phyloP scores from a whole-genome alignment of 495 filamentous ascomycete species.

The Hypoxylon cercidicola region DNA sequence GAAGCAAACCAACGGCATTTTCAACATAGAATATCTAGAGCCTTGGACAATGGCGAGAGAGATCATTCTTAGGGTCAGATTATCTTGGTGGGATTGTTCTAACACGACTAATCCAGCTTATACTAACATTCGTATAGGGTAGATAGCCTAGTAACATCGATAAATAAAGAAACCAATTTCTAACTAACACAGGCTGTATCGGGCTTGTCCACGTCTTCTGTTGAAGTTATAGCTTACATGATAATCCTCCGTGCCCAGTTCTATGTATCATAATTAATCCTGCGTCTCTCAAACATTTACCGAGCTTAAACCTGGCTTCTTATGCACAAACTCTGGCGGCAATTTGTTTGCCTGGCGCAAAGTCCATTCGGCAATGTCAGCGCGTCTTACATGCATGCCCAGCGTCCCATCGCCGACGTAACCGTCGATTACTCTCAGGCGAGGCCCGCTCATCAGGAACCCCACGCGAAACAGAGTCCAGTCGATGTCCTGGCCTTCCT shows the following conservation, averaged over 20 bases:
- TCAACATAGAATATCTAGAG: not conserved
- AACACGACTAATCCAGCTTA: no score
- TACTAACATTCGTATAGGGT: no score
- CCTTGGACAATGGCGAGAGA: not conserved
- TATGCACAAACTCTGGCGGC: constrained; percentile 1
- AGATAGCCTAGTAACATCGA: no score
- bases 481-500: not conserved
- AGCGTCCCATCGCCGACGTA: constrained; percentile 1
- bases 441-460: not conserved
- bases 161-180: no score
- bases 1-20: not conserved
- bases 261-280: no score
- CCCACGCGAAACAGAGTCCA: constrained; percentile 6
- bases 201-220: no score
- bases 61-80: no score
- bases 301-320: not conserved
- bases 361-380: constrained; percentile 6
- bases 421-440: not conserved
- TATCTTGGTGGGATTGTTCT: no score
- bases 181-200: no score
- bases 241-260: no score
- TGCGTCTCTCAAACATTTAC: not conserved
- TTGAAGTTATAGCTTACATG: no score
- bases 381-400: not conserved
- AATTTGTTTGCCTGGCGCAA: not conserved